Percentiles rank a stretch among this genome's conserved stretches.
These are phyloP conservation scores for Diaporthe citrichinensis DNA, from an alignment of 2,329 filamentous ascomycete genomes.

Conservation along the genomic window DNA sequence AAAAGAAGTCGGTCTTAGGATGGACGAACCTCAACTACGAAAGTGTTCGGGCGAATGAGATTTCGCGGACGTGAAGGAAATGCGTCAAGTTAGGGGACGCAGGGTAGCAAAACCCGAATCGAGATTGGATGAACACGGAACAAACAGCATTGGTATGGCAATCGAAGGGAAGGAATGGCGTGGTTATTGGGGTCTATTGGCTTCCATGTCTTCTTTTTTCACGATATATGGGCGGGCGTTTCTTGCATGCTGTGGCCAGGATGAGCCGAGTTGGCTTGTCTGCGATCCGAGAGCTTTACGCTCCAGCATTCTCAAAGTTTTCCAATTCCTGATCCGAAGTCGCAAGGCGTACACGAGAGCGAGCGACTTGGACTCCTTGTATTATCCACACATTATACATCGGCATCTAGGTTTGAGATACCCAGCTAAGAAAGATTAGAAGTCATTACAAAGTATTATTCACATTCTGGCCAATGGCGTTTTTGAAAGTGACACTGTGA, in stretches of 20 bases:
- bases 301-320: conserved; percentile 8
- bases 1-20: conserved; percentile 36
- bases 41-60: neutral
- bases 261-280: neutral
- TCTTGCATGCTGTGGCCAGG: conserved; percentile 10
- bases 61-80: conserved; percentile 12
- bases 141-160: neutral
- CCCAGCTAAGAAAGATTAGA: conserved; percentile 16
- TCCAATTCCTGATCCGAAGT: conserved; percentile 4
- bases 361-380: conserved; percentile 16
- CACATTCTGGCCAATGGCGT: neutral
- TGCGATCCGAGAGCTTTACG: conserved; percentile 12
- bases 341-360: neutral
- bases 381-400: conserved; percentile 3
- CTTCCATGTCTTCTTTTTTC: neutral
- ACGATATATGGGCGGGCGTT: conserved; percentile 17
- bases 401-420: conserved; percentile 32
- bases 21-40: conserved; percentile 1
- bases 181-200: neutral
- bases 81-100: conserved; percentile 1
- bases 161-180: neutral
- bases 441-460: neutral
- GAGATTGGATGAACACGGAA: neutral
- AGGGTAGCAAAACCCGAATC: neutral
- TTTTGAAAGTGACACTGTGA: neutral